phyloP scores from a whole-genome alignment of 306 rosid species.

The Cucurbita argyrosperma region DNA sequence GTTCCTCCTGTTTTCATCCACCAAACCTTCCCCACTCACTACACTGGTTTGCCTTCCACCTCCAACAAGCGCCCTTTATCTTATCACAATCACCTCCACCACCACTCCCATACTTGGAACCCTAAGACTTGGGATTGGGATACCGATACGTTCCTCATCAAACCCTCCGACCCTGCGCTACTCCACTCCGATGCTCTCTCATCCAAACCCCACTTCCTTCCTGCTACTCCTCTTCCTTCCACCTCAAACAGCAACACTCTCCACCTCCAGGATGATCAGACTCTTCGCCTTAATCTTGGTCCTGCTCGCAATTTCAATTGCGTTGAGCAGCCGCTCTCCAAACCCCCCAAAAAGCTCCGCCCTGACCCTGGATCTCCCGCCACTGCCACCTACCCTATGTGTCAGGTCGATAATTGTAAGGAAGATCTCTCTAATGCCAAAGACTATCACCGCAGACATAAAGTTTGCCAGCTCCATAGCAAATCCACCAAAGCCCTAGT shows the following conservation, averaged over 20 bases:
- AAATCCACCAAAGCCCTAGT: constrained; percentile 61
- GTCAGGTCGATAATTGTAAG: constrained; percentile 76
- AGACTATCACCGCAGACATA: constrained; percentile 83
- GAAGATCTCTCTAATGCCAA: constrained; percentile 71
- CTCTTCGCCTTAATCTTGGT: constrained; percentile 47
- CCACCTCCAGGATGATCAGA: constrained; percentile 14
- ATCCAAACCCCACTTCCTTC: neutral
- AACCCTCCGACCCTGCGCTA: constrained; percentile 9
- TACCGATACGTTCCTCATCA: constrained; percentile 33
- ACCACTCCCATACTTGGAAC: constrained; percentile 36
- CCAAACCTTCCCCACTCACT: constrained; percentile 19
- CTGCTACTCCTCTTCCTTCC: neutral
- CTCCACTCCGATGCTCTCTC: constrained; percentile 2
- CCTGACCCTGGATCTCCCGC: constrained; percentile 64
- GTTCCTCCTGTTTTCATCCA: constrained; percentile 41
- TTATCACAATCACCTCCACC: constrained; percentile 6
- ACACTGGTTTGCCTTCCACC: constrained; percentile 19
- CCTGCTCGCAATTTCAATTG: constrained; percentile 17
- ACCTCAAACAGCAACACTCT: neutral
- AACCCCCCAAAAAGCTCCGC: constrained; percentile 47
- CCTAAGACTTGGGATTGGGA: constrained; percentile 74
- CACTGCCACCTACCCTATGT: constrained; percentile 47
- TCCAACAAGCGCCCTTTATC: constrained; percentile 61
- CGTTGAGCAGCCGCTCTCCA: constrained; percentile 12
- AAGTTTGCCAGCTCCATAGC: constrained; percentile 76